Percentiles rank a stretch among this genome's conserved stretches.
Conservation (phyloP, 2,329 filamentous ascomycete species). For the Ceratocystis smalleyi region DNA sequence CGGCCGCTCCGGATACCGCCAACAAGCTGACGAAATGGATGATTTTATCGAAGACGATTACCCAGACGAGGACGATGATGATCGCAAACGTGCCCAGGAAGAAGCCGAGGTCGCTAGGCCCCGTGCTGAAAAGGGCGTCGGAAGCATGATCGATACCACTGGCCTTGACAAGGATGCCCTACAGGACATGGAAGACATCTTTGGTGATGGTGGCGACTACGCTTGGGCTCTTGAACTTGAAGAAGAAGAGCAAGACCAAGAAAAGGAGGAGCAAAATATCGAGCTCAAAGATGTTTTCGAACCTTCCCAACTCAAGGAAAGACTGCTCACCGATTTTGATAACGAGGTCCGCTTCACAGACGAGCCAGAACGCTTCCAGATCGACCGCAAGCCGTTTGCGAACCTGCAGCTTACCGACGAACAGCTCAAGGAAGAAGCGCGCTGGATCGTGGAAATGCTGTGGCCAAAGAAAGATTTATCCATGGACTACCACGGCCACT, state of each 20-base stretch:
- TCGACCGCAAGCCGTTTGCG: constrained; percentile 79
- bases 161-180: constrained; percentile 83
- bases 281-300: constrained; percentile 98
- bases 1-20: constrained; percentile 38
- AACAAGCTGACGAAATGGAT: constrained; percentile 64
- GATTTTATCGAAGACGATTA: constrained; percentile 97
- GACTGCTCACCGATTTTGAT: constrained; percentile 88
- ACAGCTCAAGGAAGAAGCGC: constrained; percentile 75
- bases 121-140: constrained; percentile 47
- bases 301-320: constrained; percentile 83
- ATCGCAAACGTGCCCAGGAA: constrained; percentile 58
- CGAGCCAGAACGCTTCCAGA: constrained; percentile 84
- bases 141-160: constrained; percentile 58
- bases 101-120: constrained; percentile 80
- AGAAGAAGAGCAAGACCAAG: constrained; percentile 65
- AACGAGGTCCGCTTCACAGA: constrained; percentile 79
- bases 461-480: constrained; percentile 72
- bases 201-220: constrained; percentile 90
- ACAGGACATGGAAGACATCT: constrained; percentile 91
- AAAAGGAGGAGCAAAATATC: constrained; percentile 65
- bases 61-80: constrained; percentile 63
- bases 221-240: constrained; percentile 85
- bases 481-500: constrained; percentile 59
- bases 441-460: constrained; percentile 82
- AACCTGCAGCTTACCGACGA: constrained; percentile 66